These are phyloP conservation scores for Mortierella sp. DNA, from an alignment of 371 early-diverging fungal species.

Conservation along the genomic window DNA sequence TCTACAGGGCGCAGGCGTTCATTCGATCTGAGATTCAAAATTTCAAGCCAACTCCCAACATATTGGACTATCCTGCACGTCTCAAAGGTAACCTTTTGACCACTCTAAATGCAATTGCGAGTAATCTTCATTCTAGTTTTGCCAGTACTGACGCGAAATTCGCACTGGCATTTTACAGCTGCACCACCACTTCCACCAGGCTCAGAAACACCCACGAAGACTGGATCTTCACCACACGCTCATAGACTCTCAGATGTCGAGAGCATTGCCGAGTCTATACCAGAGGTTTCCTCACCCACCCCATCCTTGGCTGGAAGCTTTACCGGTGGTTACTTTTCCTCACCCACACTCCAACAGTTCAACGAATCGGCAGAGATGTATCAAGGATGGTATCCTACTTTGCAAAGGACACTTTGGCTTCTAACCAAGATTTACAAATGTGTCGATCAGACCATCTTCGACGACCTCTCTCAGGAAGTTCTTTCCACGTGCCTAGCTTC, in stretches of 20 bases:
- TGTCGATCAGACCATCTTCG: slow-evolving; percentile 81
- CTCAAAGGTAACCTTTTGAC: slow-evolving; percentile 48
- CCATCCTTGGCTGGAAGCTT: slow-evolving; percentile 60
- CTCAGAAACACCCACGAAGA: slow-evolving; percentile 19
- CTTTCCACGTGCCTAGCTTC: slow-evolving; percentile 79
- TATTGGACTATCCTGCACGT: slow-evolving; percentile 67
- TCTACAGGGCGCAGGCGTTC: slow-evolving; percentile 87
- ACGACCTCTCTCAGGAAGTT: slow-evolving; percentile 88
- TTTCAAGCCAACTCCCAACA: slow-evolving; percentile 80
- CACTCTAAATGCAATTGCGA: background rate
- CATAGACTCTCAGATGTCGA: slow-evolving; percentile 47
- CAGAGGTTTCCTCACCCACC: slow-evolving; percentile 43
- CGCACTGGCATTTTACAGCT: background rate
- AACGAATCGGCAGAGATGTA: slow-evolving; percentile 59
- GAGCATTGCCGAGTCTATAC: slow-evolving; percentile 50
- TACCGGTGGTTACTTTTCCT: slow-evolving; percentile 49
- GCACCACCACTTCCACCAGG: slow-evolving; percentile 17
- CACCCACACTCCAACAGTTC: slow-evolving; percentile 43
- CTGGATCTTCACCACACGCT: slow-evolving; percentile 34
- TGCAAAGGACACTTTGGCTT: slow-evolving; percentile 84
- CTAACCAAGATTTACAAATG: slow-evolving; percentile 84
- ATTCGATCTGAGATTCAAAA: slow-evolving; percentile 82
- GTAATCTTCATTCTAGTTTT: background rate
- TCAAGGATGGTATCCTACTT: slow-evolving; percentile 85
- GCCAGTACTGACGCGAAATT: background rate